Percentiles rank a stretch among this genome's conserved stretches.
These are phyloP conservation scores for Clonostachys byssicola DNA, from an alignment of 2,329 filamentous ascomycete genomes.

Conservation along the genomic window DNA sequence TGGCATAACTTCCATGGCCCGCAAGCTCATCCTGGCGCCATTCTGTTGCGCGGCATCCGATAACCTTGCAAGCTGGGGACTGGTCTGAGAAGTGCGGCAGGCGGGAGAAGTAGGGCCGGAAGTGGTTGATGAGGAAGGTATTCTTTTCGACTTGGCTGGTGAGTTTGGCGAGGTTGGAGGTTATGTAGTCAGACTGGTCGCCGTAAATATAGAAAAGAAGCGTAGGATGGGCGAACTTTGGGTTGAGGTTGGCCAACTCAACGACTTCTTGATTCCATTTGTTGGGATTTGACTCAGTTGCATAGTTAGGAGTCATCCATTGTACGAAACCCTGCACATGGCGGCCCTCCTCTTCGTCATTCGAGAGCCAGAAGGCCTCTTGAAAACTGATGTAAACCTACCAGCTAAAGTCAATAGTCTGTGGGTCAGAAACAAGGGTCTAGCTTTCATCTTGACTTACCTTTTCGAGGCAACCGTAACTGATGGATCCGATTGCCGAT, in stretches of 20 bases:
- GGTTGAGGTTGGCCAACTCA: conserved; percentile 66
- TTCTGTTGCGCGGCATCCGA: conserved; percentile 62
- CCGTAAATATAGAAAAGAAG: conserved; percentile 81
- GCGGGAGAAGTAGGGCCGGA: conserved; percentile 72
- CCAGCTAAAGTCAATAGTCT: conserved; percentile 1
- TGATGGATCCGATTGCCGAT: conserved; percentile 58
- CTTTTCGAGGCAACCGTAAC: conserved; percentile 71
- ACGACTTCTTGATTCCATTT: conserved; percentile 74
- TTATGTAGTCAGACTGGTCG: conserved; percentile 52
- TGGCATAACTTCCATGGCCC: conserved; percentile 78
- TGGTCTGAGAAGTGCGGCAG: conserved; percentile 62
- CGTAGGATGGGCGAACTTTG: conserved; percentile 64
- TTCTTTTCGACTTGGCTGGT: conserved; percentile 41
- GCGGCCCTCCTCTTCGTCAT: conserved; percentile 17
- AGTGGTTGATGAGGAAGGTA: conserved; percentile 58
- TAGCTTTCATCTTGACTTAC: conserved; percentile 22
- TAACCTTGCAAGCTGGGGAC: conserved; percentile 56
- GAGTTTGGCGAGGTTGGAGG: conserved; percentile 34
- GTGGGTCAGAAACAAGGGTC: neutral
- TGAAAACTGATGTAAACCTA: conserved; percentile 66
- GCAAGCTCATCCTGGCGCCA: conserved; percentile 79
- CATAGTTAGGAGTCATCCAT: conserved; percentile 71
- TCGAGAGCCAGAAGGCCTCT: conserved; percentile 64
- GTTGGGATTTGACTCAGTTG: conserved; percentile 52
- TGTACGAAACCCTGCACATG: conserved; percentile 65